Base-by-base conservation (phyloP, 352 stramenopile species). In the Pythium utonaiense region DNA sequence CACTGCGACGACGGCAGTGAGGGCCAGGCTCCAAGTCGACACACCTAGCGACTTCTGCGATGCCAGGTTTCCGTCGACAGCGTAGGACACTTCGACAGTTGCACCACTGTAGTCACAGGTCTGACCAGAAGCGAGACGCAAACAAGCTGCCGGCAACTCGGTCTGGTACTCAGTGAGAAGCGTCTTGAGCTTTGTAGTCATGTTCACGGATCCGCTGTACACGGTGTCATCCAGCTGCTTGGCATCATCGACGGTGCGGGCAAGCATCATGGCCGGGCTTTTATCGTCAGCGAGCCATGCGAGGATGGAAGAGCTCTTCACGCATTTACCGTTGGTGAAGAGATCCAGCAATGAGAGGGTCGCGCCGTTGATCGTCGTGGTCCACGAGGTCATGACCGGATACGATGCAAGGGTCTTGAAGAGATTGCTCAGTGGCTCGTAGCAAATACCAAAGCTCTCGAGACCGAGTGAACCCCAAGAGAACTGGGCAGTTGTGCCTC, bases 361-460 rank as follows among this genome's bases (percentile, higher is more conserved):
- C 0, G 40, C 60, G 24, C 48, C 49, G 34, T 61, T 40, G 13
- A 57, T 53, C 0, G 41, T 61, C 24, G 64, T 24, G 9, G 67
- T 30, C 0, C 53, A 65, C 27, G 51, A 56, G 10, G 58, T 62
- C 36, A 83, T 65, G 17, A 83, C 61, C 7, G 64, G 69, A 50
- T 66, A 80, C 10, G 60, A 34, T n/a, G 38, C 36, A 21, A 86
- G 9, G 25, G 69, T 69, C 41, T 64, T 53, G 19, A 80, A 27
- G 30, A 84, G 40, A 21, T 30, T n/a, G 30, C 75, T 61, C 10
- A 83, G 41, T 5, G 76, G 74, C 41, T 77, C 44, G 10, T 81
- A 69, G 56, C 78, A 83, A 41, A 81, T 72, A 7, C 74, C 76
- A 44, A 81, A 61, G 1, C 33, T 56, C n/a, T 75, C 56, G 0